Base-by-base conservation (phyloP, 495 filamentous ascomycete genomes). In the Monascus purpureus region DNA sequence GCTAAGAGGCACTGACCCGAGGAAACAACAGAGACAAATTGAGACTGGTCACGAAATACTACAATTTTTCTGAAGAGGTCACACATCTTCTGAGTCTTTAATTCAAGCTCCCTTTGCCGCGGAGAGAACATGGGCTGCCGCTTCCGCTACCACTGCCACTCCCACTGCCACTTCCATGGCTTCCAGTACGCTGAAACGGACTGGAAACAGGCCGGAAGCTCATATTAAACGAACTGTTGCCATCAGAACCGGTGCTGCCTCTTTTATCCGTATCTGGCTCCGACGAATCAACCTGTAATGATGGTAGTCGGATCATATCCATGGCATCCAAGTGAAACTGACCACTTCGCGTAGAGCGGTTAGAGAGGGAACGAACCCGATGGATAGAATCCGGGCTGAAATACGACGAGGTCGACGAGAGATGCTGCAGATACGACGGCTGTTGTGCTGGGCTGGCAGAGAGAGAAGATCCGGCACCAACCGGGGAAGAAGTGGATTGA, bases 291-390 rank as follows among this genome's bases (percentile, higher is more conserved):
- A 49, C 29, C 14, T 53, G 52, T 22, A 57, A 47, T 11, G 59
- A 46, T 11, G 52, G 38, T 13, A 57, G 40, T 12, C 53, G 57
- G 23, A 40, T 49, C 6, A 46, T 15, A 17, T 64, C 60, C 27
- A 57, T 29, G 19, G 57, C 52, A n/a, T 67, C 62, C 12, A 50
- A 47, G 13, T 50, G 57, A 24, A 53, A 63, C 26, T 55, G 49
- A 35, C 60, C 60, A 44, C 59, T 63, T 24, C 49, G 56, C 25
- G 41, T 42, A 6, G 62, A 67, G 28, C 59, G 62, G 28, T 67
- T 67, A 17, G 62, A 67, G 32, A 62, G 59, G 3, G 62, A 67
- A 20, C 62, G 60, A 37, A 61, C 55, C 9, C 62, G 60, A 29
- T 46, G 39, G 25, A 41, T 40, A 30, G 52, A 47, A 19, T 61